These are phyloP conservation scores for Colletotrichum limetticola DNA, from an alignment of 2,329 filamentous ascomycete species.

Conservation along the genomic window DNA sequence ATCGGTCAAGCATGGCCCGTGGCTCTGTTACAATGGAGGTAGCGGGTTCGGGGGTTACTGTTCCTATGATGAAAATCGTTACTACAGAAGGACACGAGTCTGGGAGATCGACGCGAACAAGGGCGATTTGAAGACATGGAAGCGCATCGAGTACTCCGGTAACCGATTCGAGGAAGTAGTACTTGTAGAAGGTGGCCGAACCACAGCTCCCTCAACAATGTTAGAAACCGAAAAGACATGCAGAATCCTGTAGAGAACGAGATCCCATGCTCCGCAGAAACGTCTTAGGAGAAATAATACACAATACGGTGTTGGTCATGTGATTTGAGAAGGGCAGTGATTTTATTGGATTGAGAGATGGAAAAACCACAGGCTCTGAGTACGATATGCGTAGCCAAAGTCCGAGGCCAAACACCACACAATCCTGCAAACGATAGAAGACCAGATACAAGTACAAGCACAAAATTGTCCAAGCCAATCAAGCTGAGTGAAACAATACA, in stretches of 20 bases:
- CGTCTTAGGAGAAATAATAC: neutral
- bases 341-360: neutral
- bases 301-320: neutral
- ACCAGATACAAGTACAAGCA: neutral
- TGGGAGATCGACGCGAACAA: constrained; percentile 42
- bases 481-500: neutral
- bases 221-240: neutral
- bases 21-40: constrained; percentile 44
- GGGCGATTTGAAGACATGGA: constrained; percentile 41
- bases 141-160: constrained; percentile 43
- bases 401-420: neutral
- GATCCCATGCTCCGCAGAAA: neutral
- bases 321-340: too few relatives aligned
- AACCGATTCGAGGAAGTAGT: constrained; percentile 46
- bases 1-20: constrained; percentile 37
- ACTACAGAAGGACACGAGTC: constrained; percentile 42
- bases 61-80: constrained; percentile 42
- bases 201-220: neutral
- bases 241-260: neutral
- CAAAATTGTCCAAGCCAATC: neutral
- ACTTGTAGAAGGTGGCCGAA: constrained; percentile 41
- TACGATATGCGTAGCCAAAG: neutral
- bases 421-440: neutral
- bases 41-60: constrained; percentile 45
- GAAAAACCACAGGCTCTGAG: neutral